Percentiles rank a stretch among this genome's conserved stretches.
These are phyloP conservation scores for Posidonia australis DNA, from an alignment of 106 monocot genomes.

Conservation along the genomic window DNA sequence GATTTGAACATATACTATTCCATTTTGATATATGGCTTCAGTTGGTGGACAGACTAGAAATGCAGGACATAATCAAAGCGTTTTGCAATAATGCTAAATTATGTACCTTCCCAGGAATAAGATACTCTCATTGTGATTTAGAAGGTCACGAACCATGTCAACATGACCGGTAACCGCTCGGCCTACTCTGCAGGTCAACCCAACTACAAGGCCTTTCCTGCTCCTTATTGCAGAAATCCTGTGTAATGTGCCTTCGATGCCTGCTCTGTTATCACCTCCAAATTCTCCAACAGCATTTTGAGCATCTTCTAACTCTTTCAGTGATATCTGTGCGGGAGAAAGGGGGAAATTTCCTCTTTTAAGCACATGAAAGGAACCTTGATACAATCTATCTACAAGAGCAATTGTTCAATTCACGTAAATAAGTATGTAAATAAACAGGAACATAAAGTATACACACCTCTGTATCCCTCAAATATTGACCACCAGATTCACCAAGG, in stretches of 20 bases:
- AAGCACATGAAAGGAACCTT: neutral
- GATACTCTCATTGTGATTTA: slow-evolving; percentile 72
- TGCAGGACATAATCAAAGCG: neutral
- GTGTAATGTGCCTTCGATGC: slow-evolving; percentile 88
- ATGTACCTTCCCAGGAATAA: slow-evolving; percentile 81
- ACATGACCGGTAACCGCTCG: slow-evolving; percentile 85
- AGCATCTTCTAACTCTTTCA: slow-evolving; percentile 73
- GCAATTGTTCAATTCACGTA: no score
- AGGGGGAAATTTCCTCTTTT: neutral
- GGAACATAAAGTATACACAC: slow-evolving; percentile 8
- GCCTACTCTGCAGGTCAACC: slow-evolving; percentile 89
- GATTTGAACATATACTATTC: no score
- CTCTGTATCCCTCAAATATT: slow-evolving; percentile 71
- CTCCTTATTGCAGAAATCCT: slow-evolving; percentile 91
- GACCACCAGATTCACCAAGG: slow-evolving; percentile 76
- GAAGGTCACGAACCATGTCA: slow-evolving; percentile 83
- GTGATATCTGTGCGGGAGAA: slow-evolving; percentile 45
- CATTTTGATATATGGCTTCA: no score
- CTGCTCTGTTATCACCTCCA: slow-evolving; percentile 88
- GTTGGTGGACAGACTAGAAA: no score
- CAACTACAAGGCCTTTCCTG: slow-evolving; percentile 82
- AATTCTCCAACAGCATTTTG: slow-evolving; percentile 87
- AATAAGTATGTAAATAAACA: neutral
- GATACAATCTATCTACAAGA: no score
- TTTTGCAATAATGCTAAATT: neutral